A percentile compares a stretch with the other conserved stretches of the same genome.
These are phyloP conservation scores for Penicillium olsonii DNA, from an alignment of 2,329 filamentous ascomycete genomes.

Conservation along the genomic window DNA sequence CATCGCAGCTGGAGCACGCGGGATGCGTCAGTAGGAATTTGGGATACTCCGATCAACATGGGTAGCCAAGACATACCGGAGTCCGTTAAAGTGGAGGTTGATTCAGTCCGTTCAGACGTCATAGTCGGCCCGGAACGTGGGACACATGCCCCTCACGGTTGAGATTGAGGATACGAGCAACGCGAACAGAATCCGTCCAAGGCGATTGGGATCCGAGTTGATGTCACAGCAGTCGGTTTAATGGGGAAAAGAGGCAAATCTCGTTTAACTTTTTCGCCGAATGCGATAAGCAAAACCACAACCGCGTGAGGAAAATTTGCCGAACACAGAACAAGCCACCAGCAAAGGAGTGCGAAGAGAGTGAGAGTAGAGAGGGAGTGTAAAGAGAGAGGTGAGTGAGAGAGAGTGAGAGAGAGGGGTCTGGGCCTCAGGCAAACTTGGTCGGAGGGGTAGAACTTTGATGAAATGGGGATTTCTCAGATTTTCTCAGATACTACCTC, in stretches of 20 bases:
- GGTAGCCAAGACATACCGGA: slow-evolving; percentile 32
- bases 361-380: neutral
- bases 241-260: slow-evolving; percentile 30
- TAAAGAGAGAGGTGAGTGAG: slow-evolving; percentile 1
- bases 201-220: neutral
- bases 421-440: slow-evolving; percentile 23
- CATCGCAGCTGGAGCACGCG: slow-evolving; percentile 16
- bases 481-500: too few relatives aligned
- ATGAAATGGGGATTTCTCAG: neutral
- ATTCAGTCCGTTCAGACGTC: slow-evolving; percentile 38
- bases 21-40: slow-evolving; percentile 13
- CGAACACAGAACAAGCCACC: neutral
- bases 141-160: slow-evolving; percentile 37
- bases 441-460: slow-evolving; percentile 9
- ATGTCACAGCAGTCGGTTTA: neutral
- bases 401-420: slow-evolving; percentile 15
- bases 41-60: slow-evolving; percentile 5
- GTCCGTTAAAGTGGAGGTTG: slow-evolving; percentile 26
- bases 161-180: slow-evolving; percentile 6
- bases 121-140: slow-evolving; percentile 33
- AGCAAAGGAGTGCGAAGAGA: neutral
- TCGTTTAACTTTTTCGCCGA: slow-evolving; percentile 27
- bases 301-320: slow-evolving; percentile 7
- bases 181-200: neutral
- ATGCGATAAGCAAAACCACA: slow-evolving; percentile 16